Conservation (phyloP, 208 protist species). For the Leptomonas seymouri region DNA sequence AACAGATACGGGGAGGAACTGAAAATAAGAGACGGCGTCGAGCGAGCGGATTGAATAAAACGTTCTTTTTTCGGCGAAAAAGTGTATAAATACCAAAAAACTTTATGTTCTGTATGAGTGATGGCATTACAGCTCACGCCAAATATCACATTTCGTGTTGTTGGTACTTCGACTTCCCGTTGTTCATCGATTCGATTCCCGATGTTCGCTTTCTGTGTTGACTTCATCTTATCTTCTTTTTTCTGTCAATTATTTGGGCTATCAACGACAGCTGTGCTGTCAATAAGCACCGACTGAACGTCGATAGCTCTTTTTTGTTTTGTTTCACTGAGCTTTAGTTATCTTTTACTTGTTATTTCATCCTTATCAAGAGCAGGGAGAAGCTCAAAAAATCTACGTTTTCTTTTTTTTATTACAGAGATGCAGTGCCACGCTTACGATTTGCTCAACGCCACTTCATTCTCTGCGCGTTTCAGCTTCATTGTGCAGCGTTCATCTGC, state of each 20-base stretch:
- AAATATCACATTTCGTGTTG: constrained; percentile 12
- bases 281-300: not conserved
- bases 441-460: not conserved
- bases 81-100: not conserved
- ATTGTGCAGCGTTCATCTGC: not conserved
- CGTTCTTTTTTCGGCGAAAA: not conserved
- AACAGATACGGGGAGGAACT: not conserved
- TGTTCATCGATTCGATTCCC: constrained; percentile 21
- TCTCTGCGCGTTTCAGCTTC: not conserved
- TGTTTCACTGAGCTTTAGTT: constrained; percentile 1
- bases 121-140: constrained; percentile 10
- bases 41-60: not conserved
- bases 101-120: constrained; percentile 15
- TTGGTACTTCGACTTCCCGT: constrained; percentile 6
- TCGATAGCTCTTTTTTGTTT: not conserved
- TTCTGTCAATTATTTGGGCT: constrained; percentile 7
- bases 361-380: constrained; percentile 15
- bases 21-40: not conserved
- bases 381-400: constrained; percentile 1
- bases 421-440: not conserved
- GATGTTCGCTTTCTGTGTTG: constrained; percentile 10
- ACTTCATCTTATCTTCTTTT: not conserved
- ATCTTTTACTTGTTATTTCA: not conserved
- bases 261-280: constrained; percentile 1
- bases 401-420: not conserved